phyloP scores from a whole-genome alignment of 805 yeast species.

The Lipomyces lipofer region DNA sequence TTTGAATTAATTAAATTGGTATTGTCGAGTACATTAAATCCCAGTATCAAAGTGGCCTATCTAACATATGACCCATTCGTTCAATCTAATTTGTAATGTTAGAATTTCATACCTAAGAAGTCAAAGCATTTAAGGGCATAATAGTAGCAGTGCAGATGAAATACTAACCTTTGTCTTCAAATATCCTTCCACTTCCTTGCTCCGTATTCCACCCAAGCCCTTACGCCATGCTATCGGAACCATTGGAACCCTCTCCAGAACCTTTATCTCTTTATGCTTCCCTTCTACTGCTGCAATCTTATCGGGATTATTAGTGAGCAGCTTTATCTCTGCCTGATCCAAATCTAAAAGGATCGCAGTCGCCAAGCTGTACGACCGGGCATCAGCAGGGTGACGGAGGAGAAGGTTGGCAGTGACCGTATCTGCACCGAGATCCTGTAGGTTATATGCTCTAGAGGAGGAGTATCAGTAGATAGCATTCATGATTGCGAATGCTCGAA shows the following conservation, averaged over 20 bases:
- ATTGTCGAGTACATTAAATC: neutral
- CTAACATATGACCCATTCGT: slow-evolving; percentile 93
- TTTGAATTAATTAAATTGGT: neutral
- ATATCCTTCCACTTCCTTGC: slow-evolving; percentile 89
- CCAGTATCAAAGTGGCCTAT: slow-evolving; percentile 33
- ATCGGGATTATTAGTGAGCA: slow-evolving; percentile 94
- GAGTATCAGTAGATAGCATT: neutral
- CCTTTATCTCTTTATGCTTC: slow-evolving; percentile 67
- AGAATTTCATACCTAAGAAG: neutral
- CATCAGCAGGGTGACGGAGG: slow-evolving; percentile 96
- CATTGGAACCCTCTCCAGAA: slow-evolving; percentile 92
- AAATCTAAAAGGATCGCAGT: slow-evolving; percentile 88
- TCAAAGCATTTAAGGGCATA: neutral
- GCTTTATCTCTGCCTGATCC: slow-evolving; percentile 66
- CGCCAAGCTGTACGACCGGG: slow-evolving; percentile 89
- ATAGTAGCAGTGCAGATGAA: neutral
- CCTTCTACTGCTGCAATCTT: slow-evolving; percentile 95
- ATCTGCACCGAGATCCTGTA: slow-evolving; percentile 98
- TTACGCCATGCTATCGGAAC: slow-evolving; percentile 89
- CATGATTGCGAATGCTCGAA: too few species aligned
- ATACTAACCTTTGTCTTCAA: slow-evolving; percentile 69
- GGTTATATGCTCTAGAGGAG: slow-evolving; percentile 70
- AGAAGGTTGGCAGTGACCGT: slow-evolving; percentile 94
- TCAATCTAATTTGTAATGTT: slow-evolving; percentile 50
- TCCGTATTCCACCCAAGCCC: slow-evolving; percentile 66